Base-by-base conservation (phyloP, 345 rosid genomes). In the Aurinia saxatilis region DNA sequence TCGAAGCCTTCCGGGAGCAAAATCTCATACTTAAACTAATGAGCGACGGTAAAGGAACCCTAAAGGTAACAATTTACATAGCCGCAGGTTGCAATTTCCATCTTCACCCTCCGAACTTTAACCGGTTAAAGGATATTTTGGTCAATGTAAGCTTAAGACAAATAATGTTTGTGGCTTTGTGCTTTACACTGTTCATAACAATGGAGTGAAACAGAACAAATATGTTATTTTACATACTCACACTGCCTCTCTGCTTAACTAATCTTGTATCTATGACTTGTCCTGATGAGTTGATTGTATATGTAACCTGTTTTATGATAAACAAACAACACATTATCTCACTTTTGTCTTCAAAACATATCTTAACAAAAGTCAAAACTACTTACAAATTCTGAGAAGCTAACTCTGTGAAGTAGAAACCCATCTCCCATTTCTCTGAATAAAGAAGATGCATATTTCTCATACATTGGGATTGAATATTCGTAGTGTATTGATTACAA, bases 361-460 rank as follows among this genome's bases (percentile, higher is more conserved):
- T 39, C 44, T 21, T 17, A 17, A 21, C 44, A 38, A 30, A 46
- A 9, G 35, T 12, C 8, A 15, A 38, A 61, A 58, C 19, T 64
- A 73, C 93, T 58, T 75, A 83, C 97, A 70, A 90, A 79, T 64
- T 81, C 85, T 17, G 75, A 70, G 23, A 77, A 60, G 72, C 70
- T 62, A 57, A 90, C 81, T 80, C 84, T 77, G 53, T 86, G 95
- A 30, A 89, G 87, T 74, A 89, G 91, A 74, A 86, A 81, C 36
- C 96, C 88, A 73, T 80, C 76, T 14, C 40, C 79, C 66, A 66
- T 65, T 63, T 74, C 81, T 39, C 90, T 84, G 80, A 48, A 53
- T 60, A 53, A 41, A 13, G 16, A 23, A 13, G 2, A 62, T 31
- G 12, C 64, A 60, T 36, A 29, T 13, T 3, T 27, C 14, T 62